Evolutionary conservation across 2,329 filamentous ascomycete species (phyloP).

Genomic region (Monilinia laxa): DNA sequence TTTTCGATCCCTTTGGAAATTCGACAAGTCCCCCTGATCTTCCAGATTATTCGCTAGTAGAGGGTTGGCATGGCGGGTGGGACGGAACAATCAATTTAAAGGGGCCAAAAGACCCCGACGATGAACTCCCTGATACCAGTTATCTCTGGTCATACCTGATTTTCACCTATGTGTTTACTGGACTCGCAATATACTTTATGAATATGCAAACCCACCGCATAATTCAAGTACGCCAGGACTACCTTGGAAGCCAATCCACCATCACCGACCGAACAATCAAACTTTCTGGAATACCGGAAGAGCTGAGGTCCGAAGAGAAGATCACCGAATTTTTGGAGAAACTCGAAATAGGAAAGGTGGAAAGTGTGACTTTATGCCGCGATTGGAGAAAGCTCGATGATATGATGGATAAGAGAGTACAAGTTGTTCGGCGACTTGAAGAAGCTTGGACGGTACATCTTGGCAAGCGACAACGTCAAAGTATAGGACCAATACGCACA

Average conservation of each 20-base stretch:
- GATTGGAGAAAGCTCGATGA: slow-evolving; percentile 82
- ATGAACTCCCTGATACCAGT: slow-evolving; percentile 29
- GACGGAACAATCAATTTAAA: background rate
- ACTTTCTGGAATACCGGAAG: slow-evolving; percentile 79
- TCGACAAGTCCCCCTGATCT: slow-evolving; percentile 39
- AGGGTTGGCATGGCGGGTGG: slow-evolving; percentile 19
- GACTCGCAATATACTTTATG: slow-evolving; percentile 77
- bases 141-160: slow-evolving; percentile 91
- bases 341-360: slow-evolving; percentile 84
- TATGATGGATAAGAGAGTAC: slow-evolving; percentile 66
- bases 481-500: slow-evolving; percentile 38
- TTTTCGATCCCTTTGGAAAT: slow-evolving; percentile 27
- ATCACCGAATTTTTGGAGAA: slow-evolving; percentile 87
- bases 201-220: slow-evolving; percentile 80
- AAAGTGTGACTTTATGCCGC: slow-evolving; percentile 80
- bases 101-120: slow-evolving; percentile 19
- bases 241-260: slow-evolving; percentile 90
- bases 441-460: slow-evolving; percentile 77
- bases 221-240: slow-evolving; percentile 83
- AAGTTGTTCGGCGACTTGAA: slow-evolving; percentile 71
- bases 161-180: slow-evolving; percentile 93
- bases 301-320: slow-evolving; percentile 75
- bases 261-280: slow-evolving; percentile 93
- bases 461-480: slow-evolving; percentile 45
- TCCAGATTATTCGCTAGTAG: slow-evolving; percentile 17